These are phyloP conservation scores for Penicillium angulare DNA, from an alignment of 495 filamentous ascomycete genomes.

Conservation along the genomic window DNA sequence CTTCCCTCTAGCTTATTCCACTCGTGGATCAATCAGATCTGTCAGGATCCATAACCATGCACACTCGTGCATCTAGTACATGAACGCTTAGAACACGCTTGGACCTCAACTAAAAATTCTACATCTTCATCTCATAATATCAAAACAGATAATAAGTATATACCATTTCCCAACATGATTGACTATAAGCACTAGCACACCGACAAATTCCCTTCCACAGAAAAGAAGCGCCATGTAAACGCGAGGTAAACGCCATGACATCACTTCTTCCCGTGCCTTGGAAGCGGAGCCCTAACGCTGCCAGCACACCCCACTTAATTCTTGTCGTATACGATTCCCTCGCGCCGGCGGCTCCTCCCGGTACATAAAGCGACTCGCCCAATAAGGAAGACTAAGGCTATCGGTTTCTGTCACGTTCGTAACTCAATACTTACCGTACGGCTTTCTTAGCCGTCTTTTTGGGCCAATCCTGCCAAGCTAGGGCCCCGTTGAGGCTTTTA, in stretches of 20 bases:
- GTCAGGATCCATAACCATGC: not conserved
- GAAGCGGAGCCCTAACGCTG: slow-evolving; percentile 1
- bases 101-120: no score
- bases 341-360: slow-evolving; percentile 7
- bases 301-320: not conserved
- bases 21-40: not conserved
- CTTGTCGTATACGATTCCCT: no score
- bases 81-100: no score
- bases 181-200: not conserved
- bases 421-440: not conserved
- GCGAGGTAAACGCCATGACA: not conserved
- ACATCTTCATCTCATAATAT: no score
- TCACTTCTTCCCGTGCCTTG: slow-evolving; percentile 1
- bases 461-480: no score
- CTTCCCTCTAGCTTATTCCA: slow-evolving; percentile 11
- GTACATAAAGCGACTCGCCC: not conserved
- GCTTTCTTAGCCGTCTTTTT: not conserved
- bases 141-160: no score
- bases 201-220: not conserved
- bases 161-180: not conserved
- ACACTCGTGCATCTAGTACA: no score
- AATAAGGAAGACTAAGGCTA: not conserved
- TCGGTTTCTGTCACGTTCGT: not conserved
- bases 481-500: no score
- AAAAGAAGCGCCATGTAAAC: not conserved